Percentiles rank a stretch among this genome's conserved stretches.
phyloP scores from a whole-genome alignment of 805 yeast genomes.

The Wickerhamiella occidentalis region DNA sequence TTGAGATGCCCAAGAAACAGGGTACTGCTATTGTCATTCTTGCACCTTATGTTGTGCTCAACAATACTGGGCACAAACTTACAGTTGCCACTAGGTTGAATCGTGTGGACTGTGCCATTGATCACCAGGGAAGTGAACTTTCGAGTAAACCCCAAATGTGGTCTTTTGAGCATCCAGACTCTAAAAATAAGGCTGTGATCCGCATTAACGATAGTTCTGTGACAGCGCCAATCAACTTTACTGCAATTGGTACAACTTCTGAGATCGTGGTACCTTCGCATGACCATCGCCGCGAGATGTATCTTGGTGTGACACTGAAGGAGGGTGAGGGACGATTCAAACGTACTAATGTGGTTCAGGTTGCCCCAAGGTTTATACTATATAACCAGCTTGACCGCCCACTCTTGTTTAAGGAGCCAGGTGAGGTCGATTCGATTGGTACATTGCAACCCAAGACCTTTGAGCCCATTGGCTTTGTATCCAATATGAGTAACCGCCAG shows the following conservation, averaged over 20 bases:
- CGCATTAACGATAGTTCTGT: conserved; percentile 56
- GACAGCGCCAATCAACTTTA: conserved; percentile 69
- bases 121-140: conserved; percentile 10
- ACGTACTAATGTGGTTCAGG: conserved; percentile 60
- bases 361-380: conserved; percentile 73
- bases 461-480: conserved; percentile 51
- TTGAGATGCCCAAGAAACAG: conserved; percentile 22
- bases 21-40: conserved; percentile 36
- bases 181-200: conserved; percentile 53
- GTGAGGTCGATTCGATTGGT: conserved; percentile 16
- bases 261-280: conserved; percentile 37
- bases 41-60: conserved; percentile 74
- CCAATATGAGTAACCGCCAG: conserved; percentile 17
- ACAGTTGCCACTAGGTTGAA: conserved; percentile 45
- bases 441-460: conserved; percentile 38
- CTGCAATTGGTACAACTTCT: conserved; percentile 73
- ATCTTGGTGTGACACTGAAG: conserved; percentile 48
- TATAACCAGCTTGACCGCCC: conserved; percentile 47
- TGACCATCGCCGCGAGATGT: conserved; percentile 39
- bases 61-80: conserved; percentile 61
- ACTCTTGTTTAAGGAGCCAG: conserved; percentile 30
- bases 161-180: conserved; percentile 58
- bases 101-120: conserved; percentile 33
- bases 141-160: conserved; percentile 55
- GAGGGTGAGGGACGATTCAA: conserved; percentile 83